Conservation (phyloP, 192 early-diverging fungal species). For the Cetraspora pellucida region DNA sequence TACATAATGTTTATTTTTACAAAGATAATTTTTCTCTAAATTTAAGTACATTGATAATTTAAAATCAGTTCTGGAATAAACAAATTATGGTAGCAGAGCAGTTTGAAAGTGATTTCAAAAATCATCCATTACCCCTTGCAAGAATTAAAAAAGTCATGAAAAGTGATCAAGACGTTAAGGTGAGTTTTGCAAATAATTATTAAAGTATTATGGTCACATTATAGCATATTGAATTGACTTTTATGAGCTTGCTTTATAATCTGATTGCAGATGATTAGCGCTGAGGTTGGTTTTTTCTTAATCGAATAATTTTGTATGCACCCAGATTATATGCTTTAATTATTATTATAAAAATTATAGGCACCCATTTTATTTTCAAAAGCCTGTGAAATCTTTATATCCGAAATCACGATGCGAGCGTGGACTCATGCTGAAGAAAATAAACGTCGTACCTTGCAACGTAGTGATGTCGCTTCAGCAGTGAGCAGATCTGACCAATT, state of each 20-base stretch:
- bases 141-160: conserved; percentile 99
- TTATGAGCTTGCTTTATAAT: no score
- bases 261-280: conserved; percentile 58
- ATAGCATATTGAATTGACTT: background rate
- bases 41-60: conserved; percentile 30
- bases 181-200: conserved; percentile 31
- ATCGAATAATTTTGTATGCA: background rate
- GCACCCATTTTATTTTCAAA: conserved; percentile 94
- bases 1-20: background rate
- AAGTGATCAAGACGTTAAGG: conserved; percentile 94
- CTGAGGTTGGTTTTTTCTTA: conserved; percentile 33
- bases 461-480: conserved; percentile 87
- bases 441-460: conserved; percentile 92
- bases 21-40: background rate
- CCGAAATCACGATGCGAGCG: conserved; percentile 81
- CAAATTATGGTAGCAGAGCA: conserved; percentile 66
- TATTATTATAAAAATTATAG: conserved; percentile 28
- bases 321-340: background rate
- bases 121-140: conserved; percentile 89
- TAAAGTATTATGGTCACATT: background rate
- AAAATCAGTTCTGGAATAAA: conserved; percentile 70
- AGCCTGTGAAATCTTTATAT: conserved; percentile 95
- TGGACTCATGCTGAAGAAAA: conserved; percentile 96
- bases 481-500: conserved; percentile 90
- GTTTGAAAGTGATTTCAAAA: conserved; percentile 88